A percentile compares a stretch with the other conserved stretches of the same genome.
phyloP scores from a whole-genome alignment of 2,329 filamentous ascomycete genomes.

The Chrysoporthe puriensis region DNA sequence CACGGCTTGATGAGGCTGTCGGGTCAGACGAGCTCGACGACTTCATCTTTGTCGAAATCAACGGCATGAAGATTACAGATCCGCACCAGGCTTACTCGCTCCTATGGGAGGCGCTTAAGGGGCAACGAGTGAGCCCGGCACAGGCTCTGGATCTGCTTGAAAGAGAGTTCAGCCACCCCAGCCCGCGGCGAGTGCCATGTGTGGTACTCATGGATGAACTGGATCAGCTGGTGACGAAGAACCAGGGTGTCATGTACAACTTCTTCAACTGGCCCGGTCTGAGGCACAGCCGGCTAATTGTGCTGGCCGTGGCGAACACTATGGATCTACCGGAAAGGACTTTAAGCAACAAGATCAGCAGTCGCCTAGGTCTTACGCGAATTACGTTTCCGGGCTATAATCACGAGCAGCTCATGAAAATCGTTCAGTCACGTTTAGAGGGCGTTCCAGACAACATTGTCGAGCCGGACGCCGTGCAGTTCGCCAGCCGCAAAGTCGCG shows the following conservation, averaged over 20 bases:
- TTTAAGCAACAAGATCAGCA: slow-evolving; percentile 97
- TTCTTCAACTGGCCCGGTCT: slow-evolving; percentile 99
- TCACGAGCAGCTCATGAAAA: slow-evolving; percentile 95
- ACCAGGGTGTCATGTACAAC: slow-evolving; percentile 99
- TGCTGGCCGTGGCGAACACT: slow-evolving; percentile 96
- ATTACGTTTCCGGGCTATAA: slow-evolving; percentile 98
- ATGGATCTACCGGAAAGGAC: slow-evolving; percentile 98
- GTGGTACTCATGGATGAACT: slow-evolving; percentile 98
- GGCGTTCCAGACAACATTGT: slow-evolving; percentile 89
- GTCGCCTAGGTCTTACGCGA: slow-evolving; percentile 81
- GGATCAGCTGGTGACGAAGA: slow-evolving; percentile 95
- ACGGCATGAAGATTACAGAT: slow-evolving; percentile 99
- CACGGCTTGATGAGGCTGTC: slow-evolving; percentile 85
- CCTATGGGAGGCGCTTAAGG: slow-evolving; percentile 94
- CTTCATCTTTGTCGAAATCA: slow-evolving; percentile 99
- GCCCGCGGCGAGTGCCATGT: slow-evolving; percentile 87
- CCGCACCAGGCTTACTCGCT: slow-evolving; percentile 95
- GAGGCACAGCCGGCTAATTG: slow-evolving; percentile 88
- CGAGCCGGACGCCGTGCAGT: slow-evolving; percentile 90
- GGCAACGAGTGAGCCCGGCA: slow-evolving; percentile 86
- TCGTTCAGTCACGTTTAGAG: slow-evolving; percentile 91
- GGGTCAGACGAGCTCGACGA: slow-evolving; percentile 91
- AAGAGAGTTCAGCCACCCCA: slow-evolving; percentile 89
- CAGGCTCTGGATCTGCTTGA: slow-evolving; percentile 92
- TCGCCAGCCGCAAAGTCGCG: slow-evolving; percentile 93